Base-by-base conservation (phyloP, 2,329 filamentous ascomycete genomes). In the Ceratocystis albifundus region DNA sequence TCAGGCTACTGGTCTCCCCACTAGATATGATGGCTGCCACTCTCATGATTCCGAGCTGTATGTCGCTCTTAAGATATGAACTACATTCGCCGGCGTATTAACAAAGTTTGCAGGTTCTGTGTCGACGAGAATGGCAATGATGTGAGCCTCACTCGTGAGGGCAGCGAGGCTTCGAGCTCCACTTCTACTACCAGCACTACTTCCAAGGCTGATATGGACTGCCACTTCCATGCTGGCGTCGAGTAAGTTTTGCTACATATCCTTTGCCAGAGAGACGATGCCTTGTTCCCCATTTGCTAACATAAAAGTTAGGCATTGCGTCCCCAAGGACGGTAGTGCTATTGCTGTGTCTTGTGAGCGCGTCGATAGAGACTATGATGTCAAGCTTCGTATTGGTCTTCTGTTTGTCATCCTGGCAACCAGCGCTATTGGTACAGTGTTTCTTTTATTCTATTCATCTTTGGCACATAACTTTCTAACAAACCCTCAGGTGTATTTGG, bases 201-300 rank as follows among this genome's bases (percentile, higher is more conserved):
- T 69, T 71, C 10, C 63, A 64, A n/a, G 65, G 70, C 50, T 65
- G 68, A 57, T 64, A 68, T 79, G 69, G 78, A 82, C 70, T 90
- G 87, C 70, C 88, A 91, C 72, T 89, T 87, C 74, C 88, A 91
- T 70, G 87, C 87, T 8, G 87, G 87, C 46, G 84, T 90, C 25
- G 85, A 89, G 86, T 88, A 76, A 75, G 84, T 66, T n/a, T 10
- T 45, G 10, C 4, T 28, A 6, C 12, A 7, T n/a, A 7, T 41
- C n/a, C 7, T 7, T 25, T 25, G 36, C 10, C 36, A 2, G 36
- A 41, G 36, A 41, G 36, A 41, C 12, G 12, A 4, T 41, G 36
- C 8, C n/a, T 2, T 3, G 7, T 2, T 2, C 7, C 22, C 69
- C 62, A 64, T 15, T 55, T 57, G 65, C 53, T 61, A 69, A 68